phyloP scores from a whole-genome alignment of 192 early-diverging fungal genomes.

The Cetraspora pellucida region DNA sequence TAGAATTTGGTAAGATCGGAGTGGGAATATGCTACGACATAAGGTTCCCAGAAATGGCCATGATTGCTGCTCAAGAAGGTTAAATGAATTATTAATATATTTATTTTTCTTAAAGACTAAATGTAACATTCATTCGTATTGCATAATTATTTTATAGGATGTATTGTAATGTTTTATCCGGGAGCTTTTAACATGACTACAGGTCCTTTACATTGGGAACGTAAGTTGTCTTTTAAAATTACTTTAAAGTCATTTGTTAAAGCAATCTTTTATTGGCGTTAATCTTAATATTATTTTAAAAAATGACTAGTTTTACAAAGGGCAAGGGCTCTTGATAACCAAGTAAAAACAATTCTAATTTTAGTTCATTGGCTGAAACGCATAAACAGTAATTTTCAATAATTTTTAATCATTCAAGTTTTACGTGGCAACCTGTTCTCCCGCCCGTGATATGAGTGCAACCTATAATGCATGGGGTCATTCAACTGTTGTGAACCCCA shows the following conservation, averaged over 20 bases:
- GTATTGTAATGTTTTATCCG: constrained; percentile 94
- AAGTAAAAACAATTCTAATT: constrained; percentile 35
- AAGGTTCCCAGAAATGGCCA: constrained; percentile 93
- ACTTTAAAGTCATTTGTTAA: no score
- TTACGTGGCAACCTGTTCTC: constrained; percentile 94
- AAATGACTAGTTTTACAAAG: constrained; percentile 40
- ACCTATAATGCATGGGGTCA: constrained; percentile 94
- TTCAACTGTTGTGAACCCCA: constrained; percentile 87
- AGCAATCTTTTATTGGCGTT: not conserved
- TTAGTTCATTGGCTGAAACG: not conserved
- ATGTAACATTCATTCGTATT: not conserved
- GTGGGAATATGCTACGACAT: constrained; percentile 98
- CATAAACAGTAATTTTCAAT: not conserved
- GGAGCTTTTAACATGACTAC: constrained; percentile 97
- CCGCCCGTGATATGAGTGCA: constrained; percentile 77
- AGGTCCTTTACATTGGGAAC: constrained; percentile 95
- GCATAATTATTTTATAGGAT: constrained; percentile 44
- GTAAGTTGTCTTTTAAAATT: constrained; percentile 17
- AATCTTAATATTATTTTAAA: not conserved
- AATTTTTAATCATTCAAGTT: constrained; percentile 45
- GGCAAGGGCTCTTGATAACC: constrained; percentile 87
- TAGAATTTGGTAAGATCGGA: constrained; percentile 82
- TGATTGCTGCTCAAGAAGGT: constrained; percentile 83
- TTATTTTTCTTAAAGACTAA: not conserved
- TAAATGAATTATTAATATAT: not conserved